Base-by-base conservation (phyloP, 441 rosid genomes). In the Breynia disticha region DNA sequence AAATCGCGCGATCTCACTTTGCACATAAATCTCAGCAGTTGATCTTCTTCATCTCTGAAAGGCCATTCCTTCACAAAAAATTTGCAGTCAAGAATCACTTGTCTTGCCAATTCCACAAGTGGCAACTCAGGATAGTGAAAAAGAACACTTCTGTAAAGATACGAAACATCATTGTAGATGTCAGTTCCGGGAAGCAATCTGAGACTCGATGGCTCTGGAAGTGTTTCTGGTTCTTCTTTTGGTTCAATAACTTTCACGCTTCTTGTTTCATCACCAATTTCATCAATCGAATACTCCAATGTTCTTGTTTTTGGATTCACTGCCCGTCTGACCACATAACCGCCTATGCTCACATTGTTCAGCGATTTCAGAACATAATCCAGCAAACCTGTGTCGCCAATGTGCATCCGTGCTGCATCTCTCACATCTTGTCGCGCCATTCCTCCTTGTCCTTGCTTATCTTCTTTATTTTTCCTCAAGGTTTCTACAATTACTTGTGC, bases 341-440 rank as follows among this genome's bases (percentile, higher is more conserved):
- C 65, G 50, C 83, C 90, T 19, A 93, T 70, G 5, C 77, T 67
- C 10, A 84, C 97, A 57, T 91, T 88, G 72, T 78, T 80, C 88
- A 93, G 75, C 1, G 86, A 82, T 60, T 93, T 88, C 63, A 93
- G 59, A 42, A 93, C 96, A 53, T 81, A 84, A 63, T 93, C 96
- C 1, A 89, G 74, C 74, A 93, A 70, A 16, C 98, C 97, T 0
- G 95, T 86, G 57, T 93, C 98, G 10, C 98, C 97, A 19, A 93
- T 89, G 57, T 82, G 91, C 70, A 80, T 66, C 62, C 98, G 70
- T 54, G 98, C 98, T 44, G 95, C 80, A 70, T 86, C 95, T 67
- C 94, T 80, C 46, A 86, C 82, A 21, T 89, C 95, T 68, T 89
- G 97, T 50, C 98, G 57, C 28, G 81, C 83, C 98, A 93, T 86